phyloP scores from a whole-genome alignment of 108 stramenopile species.

The Fragilariopsis cylindrus region DNA sequence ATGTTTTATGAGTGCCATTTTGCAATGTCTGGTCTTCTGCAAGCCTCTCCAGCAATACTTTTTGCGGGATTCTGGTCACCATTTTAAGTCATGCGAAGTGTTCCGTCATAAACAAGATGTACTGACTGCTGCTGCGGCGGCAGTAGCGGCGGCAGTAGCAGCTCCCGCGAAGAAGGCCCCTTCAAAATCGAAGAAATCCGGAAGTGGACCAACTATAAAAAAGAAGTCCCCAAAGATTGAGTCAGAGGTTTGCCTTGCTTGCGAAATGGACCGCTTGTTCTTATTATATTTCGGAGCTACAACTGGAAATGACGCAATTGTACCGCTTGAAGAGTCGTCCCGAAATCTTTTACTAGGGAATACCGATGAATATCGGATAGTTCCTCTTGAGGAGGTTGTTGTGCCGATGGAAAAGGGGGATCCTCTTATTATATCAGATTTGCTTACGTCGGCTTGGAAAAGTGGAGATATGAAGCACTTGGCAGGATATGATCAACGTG shows the following conservation, averaged over 20 bases:
- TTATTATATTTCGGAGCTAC: constrained; percentile 71
- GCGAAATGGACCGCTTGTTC: constrained; percentile 72
- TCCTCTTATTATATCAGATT: constrained; percentile 81
- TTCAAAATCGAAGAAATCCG: constrained; percentile 15
- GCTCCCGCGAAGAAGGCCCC: not conserved
- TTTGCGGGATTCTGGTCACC: constrained; percentile 40
- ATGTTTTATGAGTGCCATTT: constrained; percentile 81
- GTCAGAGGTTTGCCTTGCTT: constrained; percentile 55
- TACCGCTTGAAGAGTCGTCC: constrained; percentile 33
- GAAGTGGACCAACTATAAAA: constrained; percentile 1
- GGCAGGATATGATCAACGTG: constrained; percentile 87
- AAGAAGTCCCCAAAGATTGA: constrained; percentile 23
- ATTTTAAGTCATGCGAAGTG: constrained; percentile 26
- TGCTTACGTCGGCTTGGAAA: constrained; percentile 86
- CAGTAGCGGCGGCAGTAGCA: not conserved
- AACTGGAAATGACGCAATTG: constrained; percentile 55
- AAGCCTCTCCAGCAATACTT: constrained; percentile 67
- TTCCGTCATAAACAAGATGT: constrained; percentile 21
- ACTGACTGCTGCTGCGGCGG: constrained; percentile 1
- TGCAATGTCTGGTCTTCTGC: constrained; percentile 83
- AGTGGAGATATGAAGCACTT: constrained; percentile 62
- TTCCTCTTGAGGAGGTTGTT: not conserved
- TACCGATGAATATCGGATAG: not conserved
- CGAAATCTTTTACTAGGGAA: constrained; percentile 15
- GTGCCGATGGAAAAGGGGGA: constrained; percentile 47